Base-by-base conservation (phyloP, 768 basidiomycete species). In the Leucocoprinus birnbaumii region DNA sequence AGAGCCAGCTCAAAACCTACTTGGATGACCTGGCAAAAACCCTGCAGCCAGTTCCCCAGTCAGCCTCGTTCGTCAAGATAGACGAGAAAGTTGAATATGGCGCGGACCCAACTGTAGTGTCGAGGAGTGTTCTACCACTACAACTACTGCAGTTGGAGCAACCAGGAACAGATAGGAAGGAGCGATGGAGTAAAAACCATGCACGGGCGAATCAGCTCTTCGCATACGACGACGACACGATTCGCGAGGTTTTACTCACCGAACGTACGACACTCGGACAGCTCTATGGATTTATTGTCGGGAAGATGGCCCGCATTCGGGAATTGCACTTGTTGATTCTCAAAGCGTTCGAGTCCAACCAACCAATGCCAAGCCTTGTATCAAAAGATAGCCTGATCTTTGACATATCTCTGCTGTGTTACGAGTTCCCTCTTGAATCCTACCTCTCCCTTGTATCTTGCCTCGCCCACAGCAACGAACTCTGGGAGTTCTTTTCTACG, bases 261-360 rank as follows among this genome's bases (percentile, higher is more conserved):
- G 89, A 95, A 63, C 77, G 80, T 44, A 82, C 81, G 24, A 86
- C 89, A 2, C 63, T 87, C n/a, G 78, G 82, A 2, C 90, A 93
- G 59, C 59, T 82, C 25, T 89, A 89, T 63, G 93, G 91, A 13
- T 91, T 80, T 67, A 78, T 87, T 42, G 73, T 82, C 13, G 91
- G 87, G 13, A 85, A 84, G 61, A 77, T 79, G 26, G 71, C 83
- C 1, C 79, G 93, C 42, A 80, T 83, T 16, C 80, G 83, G 24
- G 75, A 82, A 56, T 69, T 91, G 1, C 89, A 93, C 62, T 68
- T 86, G 22, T 73, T 75, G 44, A 73, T 75, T 22, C 71, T 86
- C 27, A 65, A 70, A 21, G 71, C 76, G 4, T 72, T 91, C 48
- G 77, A 82, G 58, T 64, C 62, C 9, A 53, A 56, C 1, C 56